Percentiles rank a stretch among this genome's conserved stretches.
These are phyloP conservation scores for Globisporangium canariense DNA, from an alignment of 352 stramenopile species.

Conservation along the genomic window DNA sequence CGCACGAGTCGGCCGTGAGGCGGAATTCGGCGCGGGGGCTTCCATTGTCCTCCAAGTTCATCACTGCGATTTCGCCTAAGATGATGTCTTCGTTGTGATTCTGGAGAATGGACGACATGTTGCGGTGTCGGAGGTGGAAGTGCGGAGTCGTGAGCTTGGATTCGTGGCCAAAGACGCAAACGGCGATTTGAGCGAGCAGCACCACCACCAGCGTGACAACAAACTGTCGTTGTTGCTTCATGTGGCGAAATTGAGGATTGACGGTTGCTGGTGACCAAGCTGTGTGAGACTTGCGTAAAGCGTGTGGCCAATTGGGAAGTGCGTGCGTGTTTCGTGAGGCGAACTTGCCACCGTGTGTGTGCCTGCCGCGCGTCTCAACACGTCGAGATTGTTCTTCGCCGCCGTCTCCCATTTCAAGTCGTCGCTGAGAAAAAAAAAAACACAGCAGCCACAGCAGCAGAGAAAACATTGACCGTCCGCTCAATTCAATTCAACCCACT, in stretches of 20 bases:
- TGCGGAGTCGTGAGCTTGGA: background rate
- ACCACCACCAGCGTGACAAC: background rate
- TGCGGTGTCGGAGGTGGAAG: background rate
- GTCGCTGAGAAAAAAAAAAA: background rate
- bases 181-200: background rate
- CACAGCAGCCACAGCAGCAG: too few species aligned
- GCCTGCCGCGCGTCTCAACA: too few species aligned
- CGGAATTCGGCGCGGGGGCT: background rate
- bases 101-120: background rate
- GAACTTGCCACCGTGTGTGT: background rate
- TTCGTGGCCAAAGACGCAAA: background rate
- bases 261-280: background rate
- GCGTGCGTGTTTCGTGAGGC: background rate
- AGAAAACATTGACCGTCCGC: too few species aligned
- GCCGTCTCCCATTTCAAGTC: background rate
- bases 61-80: background rate
- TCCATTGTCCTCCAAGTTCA: background rate
- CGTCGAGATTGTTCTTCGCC: background rate
- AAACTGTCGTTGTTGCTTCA: background rate
- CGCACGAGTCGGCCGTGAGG: conserved; percentile 16
- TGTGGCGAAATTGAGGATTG: background rate
- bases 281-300: too few species aligned
- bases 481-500: conserved; percentile 2
- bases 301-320: background rate
- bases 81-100: background rate